Conservation (phyloP, 352 stramenopile genomes). For the Pythium sukuiense region DNA sequence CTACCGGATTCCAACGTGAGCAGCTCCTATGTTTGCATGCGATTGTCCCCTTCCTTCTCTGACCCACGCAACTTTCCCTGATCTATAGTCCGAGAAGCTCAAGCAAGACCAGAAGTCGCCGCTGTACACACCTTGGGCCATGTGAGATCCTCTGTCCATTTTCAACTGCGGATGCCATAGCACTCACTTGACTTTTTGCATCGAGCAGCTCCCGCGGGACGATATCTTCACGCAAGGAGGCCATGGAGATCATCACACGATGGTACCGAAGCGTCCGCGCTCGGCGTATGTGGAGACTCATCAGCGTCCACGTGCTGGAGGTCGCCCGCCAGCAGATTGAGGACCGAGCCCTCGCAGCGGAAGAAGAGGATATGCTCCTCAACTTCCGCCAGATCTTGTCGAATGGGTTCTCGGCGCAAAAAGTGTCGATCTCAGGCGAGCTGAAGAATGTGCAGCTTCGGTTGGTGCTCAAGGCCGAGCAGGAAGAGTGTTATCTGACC, state of each 20-base stretch:
- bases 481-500: conserved; percentile 65
- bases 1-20: conserved; percentile 52
- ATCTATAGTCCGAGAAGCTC: conserved; percentile 24
- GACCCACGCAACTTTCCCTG: background rate
- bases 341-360: conserved; percentile 22
- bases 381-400: conserved; percentile 57
- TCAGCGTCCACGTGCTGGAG: conserved; percentile 39
- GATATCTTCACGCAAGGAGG: conserved; percentile 12
- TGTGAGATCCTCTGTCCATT: conserved; percentile 14
- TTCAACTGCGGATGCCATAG: no score
- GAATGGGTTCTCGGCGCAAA: conserved; percentile 59
- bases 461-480: conserved; percentile 42
- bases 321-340: conserved; percentile 38
- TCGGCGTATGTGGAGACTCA: conserved; percentile 43
- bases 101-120: conserved; percentile 32
- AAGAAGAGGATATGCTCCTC: conserved; percentile 46
- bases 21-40: conserved; percentile 3
- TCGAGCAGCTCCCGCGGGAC: background rate
- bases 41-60: background rate
- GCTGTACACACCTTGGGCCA: conserved; percentile 19
- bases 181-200: background rate
- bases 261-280: conserved; percentile 48
- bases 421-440: conserved; percentile 63
- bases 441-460: conserved; percentile 68
- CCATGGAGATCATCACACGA: conserved; percentile 19